Evolutionary conservation across 176 grass and related monocot genomes (phyloP).

Genomic region (Oryza punctata): DNA sequence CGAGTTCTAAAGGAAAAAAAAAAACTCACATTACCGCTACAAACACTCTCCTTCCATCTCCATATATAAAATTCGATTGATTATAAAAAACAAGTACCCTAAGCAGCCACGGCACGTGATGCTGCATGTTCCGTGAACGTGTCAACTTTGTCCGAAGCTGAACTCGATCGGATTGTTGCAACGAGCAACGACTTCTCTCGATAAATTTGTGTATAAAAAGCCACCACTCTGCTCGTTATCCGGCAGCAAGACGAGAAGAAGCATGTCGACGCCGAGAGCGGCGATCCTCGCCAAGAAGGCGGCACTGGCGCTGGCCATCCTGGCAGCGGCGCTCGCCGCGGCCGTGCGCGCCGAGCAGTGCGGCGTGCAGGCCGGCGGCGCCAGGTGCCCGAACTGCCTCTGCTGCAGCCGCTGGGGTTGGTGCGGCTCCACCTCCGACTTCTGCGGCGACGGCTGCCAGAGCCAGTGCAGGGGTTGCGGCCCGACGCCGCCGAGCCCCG

Average conservation of each 20-base stretch:
- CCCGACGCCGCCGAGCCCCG: neutral
- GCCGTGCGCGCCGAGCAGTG: constrained; percentile 20
- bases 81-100: neutral
- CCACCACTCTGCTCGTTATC: neutral
- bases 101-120: neutral
- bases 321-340: neutral
- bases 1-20: no score
- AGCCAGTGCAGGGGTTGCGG: constrained; percentile 38
- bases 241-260: neutral
- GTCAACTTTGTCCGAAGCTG: neutral
- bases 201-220: constrained; percentile 9
- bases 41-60: neutral
- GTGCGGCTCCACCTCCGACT: neutral
- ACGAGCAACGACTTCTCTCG: neutral
- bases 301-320: neutral
- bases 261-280: constrained; percentile 1
- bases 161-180: neutral
- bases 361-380: constrained; percentile 33
- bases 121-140: neutral
- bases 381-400: constrained; percentile 27
- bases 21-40: neutral
- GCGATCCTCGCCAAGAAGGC: neutral
- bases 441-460: constrained; percentile 31
- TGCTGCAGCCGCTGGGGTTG: constrained; percentile 53
- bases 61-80: neutral